Evolutionary conservation across 768 basidiomycete species (phyloP).

Genomic region (Lactarius deliciosus): DNA sequence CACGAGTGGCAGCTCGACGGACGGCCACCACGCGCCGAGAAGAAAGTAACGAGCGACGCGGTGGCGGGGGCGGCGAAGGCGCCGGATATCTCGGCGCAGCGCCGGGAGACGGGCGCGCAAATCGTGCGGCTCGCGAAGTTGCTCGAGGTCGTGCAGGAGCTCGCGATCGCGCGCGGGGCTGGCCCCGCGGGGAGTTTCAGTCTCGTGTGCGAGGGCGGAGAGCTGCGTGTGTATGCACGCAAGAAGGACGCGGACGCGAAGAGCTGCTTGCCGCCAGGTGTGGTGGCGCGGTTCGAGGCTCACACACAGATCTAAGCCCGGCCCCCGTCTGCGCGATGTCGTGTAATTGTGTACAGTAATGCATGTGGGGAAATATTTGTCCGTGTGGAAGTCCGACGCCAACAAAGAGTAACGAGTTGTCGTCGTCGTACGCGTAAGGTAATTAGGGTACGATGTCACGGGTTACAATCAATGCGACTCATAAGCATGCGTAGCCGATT

Average conservation of each 20-base stretch:
- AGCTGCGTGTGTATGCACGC: conserved; percentile 15
- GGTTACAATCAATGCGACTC: background rate
- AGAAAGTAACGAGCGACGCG: background rate
- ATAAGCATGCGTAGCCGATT: too few species aligned
- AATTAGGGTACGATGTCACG: background rate
- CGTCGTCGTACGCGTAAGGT: background rate
- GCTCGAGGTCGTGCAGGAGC: conserved; percentile 21
- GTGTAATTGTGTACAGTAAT: background rate
- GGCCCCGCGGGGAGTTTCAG: conserved; percentile 18
- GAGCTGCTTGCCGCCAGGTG: conserved; percentile 16
- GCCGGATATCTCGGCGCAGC: conserved; percentile 5
- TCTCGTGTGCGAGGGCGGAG: conserved; percentile 9
- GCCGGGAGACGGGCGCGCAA: conserved; percentile 2
- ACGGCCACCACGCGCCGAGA: background rate
- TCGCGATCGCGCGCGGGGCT: conserved; percentile 20
- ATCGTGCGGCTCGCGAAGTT: conserved; percentile 20
- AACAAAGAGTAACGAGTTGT: background rate
- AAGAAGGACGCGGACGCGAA: background rate
- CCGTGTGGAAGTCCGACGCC: background rate
- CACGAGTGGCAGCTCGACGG: conserved; percentile 42
- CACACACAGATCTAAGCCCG: background rate
- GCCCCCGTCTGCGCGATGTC: background rate
- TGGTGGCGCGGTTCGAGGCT: conserved; percentile 11
- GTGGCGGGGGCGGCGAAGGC: background rate
- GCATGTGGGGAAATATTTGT: background rate